These are phyloP conservation scores for Pichia sp. DNA, from an alignment of 1,139 yeast species.

Conservation along the genomic window DNA sequence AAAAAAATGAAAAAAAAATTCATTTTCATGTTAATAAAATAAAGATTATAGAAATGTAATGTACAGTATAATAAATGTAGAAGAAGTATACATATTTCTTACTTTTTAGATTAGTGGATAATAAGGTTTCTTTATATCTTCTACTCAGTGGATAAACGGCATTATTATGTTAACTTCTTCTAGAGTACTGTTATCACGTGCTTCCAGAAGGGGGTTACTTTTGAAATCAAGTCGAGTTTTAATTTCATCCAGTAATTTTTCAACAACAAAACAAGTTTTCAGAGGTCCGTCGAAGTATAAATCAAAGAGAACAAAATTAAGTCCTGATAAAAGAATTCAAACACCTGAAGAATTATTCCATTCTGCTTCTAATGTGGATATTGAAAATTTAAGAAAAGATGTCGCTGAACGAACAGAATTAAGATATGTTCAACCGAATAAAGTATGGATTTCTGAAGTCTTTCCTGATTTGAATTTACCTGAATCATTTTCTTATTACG, in stretches of 20 bases:
- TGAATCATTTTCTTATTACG: slow-evolving; percentile 19
- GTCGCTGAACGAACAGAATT: slow-evolving; percentile 19
- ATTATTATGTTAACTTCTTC: too few relatives aligned
- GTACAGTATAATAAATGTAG: too few relatives aligned
- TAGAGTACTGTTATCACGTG: too few relatives aligned
- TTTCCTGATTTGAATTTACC: slow-evolving; percentile 15
- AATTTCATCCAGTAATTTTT: slow-evolving; percentile 1
- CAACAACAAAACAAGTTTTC: slow-evolving; percentile 3
- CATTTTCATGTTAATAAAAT: too few relatives aligned
- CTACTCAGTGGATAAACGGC: too few relatives aligned
- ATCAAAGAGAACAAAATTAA: slow-evolving; percentile 9
- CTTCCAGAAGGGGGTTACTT: too few relatives aligned
- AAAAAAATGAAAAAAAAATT: too few relatives aligned
- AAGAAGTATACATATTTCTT: too few relatives aligned
- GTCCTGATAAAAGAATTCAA: slow-evolving; percentile 18
- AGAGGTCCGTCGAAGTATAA: slow-evolving; percentile 12
- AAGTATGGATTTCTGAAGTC: slow-evolving; percentile 22
- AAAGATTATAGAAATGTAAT: too few relatives aligned
- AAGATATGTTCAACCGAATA: slow-evolving; percentile 27
- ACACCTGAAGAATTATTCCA: slow-evolving; percentile 29
- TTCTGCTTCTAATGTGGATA: slow-evolving; percentile 24
- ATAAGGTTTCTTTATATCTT: too few relatives aligned
- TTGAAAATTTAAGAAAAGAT: slow-evolving; percentile 23
- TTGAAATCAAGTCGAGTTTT: background rate
- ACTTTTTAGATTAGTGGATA: too few relatives aligned